Percentiles rank a stretch among this genome's conserved stretches.
Conservation (phyloP, 1,284 basidiomycete genomes). For the Boletellus deceptivus region DNA sequence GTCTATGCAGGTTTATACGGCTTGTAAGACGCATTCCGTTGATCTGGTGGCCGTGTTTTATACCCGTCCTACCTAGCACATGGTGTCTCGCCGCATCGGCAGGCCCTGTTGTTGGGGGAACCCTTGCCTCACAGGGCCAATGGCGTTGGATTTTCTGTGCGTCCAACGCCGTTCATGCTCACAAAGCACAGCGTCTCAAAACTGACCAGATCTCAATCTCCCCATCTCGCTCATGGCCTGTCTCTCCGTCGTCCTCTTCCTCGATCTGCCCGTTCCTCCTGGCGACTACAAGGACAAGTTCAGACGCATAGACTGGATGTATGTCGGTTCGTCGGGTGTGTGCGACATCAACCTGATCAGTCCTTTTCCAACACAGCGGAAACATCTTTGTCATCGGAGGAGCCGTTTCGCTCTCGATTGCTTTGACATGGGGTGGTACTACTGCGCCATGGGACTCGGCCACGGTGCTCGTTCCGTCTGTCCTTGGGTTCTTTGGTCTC, state of each 20-base stretch:
- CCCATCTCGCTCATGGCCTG: constrained; percentile 13
- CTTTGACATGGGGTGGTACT: constrained; percentile 17
- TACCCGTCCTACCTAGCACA: not conserved
- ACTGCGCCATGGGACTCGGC: constrained; percentile 13
- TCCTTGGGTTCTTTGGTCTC: constrained; percentile 15
- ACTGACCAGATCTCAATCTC: constrained; percentile 16
- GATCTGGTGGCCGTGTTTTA: too few species aligned
- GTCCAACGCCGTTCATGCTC: not conserved
- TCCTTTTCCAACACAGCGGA: constrained; percentile 3
- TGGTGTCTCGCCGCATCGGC: constrained; percentile 24
- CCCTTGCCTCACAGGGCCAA: constrained; percentile 33
- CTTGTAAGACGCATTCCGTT: constrained; percentile 8
- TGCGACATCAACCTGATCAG: not conserved
- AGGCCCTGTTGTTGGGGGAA: constrained; percentile 38
- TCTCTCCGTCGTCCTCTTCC: constrained; percentile 1
- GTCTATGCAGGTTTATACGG: constrained; percentile 32
- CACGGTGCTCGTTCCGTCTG: constrained; percentile 10
- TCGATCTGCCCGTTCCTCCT: constrained; percentile 12
- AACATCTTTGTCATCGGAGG: constrained; percentile 15
- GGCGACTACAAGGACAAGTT: constrained; percentile 1
- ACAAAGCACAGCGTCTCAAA: not conserved
- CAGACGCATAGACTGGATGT: constrained; percentile 16
- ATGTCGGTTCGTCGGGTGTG: not conserved
- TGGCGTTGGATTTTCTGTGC: constrained; percentile 45
- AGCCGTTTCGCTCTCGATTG: constrained; percentile 12